Evolutionary conservation across 495 filamentous ascomycete genomes (phyloP).

Genomic region (Penicillium paradoxum): DNA sequence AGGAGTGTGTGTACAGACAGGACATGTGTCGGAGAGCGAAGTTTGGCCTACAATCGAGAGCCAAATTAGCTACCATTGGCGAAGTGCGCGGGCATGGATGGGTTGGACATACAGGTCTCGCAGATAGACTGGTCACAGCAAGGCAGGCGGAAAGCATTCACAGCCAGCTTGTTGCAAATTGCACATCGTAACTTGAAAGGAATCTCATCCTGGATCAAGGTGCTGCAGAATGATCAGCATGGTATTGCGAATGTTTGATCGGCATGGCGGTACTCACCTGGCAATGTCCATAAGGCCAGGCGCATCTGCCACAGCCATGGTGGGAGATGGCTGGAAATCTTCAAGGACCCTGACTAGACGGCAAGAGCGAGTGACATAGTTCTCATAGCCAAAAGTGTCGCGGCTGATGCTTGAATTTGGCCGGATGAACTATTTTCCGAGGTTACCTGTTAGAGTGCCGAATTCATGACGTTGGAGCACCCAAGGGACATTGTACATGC

Average conservation of each 20-base stretch:
- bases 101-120: constrained; percentile 65
- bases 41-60: constrained; percentile 59
- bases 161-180: constrained; percentile 83
- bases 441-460: not conserved
- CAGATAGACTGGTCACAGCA: constrained; percentile 97
- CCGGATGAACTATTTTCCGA: constrained; percentile 21
- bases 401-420: constrained; percentile 16
- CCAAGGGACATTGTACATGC: not conserved
- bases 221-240: constrained; percentile 42
- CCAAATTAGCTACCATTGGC: not conserved
- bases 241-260: not conserved
- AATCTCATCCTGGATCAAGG: constrained; percentile 76
- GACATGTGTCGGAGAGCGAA: constrained; percentile 73
- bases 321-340: constrained; percentile 4
- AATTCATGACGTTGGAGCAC: not conserved
- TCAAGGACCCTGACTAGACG: constrained; percentile 1
- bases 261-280: constrained; percentile 24
- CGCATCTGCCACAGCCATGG: constrained; percentile 40
- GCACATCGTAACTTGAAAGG: constrained; percentile 93
- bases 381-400: not conserved
- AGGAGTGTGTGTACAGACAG: constrained; percentile 87
- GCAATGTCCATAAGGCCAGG: constrained; percentile 46
- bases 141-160: constrained; percentile 84
- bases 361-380: not conserved
- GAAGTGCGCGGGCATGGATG: not conserved